Percentiles rank a stretch among this genome's conserved stretches.
Conservation (phyloP, 225 moss, liverwort and hornwort species). For the Climacium dendroides region DNA sequence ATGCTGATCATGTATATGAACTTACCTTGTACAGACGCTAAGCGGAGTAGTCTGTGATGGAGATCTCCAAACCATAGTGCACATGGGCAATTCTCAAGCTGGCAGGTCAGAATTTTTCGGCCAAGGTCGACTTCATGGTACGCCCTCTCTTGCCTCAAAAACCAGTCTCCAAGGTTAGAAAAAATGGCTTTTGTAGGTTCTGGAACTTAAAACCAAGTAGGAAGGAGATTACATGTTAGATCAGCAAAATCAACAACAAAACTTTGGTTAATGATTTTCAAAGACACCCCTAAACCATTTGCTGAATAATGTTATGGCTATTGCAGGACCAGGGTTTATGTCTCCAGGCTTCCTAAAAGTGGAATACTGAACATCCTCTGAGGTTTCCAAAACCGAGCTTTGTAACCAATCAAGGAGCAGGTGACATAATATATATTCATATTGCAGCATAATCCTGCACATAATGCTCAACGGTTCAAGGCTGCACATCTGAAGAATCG, state of each 20-base stretch:
- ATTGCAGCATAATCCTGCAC: neutral
- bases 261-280: neutral
- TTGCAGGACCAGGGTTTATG: constrained; percentile 16
- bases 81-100: constrained; percentile 48
- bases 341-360: constrained; percentile 22
- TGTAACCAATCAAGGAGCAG: neutral
- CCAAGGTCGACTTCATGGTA: constrained; percentile 20
- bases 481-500: neutral
- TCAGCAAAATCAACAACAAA: neutral
- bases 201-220: neutral
- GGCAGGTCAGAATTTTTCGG: constrained; percentile 7
- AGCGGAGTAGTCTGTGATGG: constrained; percentile 36
- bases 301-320: neutral
- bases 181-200: neutral
- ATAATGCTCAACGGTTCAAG: neutral
- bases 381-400: neutral
- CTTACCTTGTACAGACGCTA: constrained; percentile 17
- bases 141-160: neutral
- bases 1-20: neutral
- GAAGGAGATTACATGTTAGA: neutral
- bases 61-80: constrained; percentile 73
- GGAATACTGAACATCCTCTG: constrained; percentile 3
- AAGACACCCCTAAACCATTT: neutral
- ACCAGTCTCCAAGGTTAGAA: neutral
- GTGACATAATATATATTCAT: neutral